Evolutionary conservation across 2,329 filamentous ascomycete species (phyloP).

Genomic region (Cladosporium cucumerinum): DNA sequence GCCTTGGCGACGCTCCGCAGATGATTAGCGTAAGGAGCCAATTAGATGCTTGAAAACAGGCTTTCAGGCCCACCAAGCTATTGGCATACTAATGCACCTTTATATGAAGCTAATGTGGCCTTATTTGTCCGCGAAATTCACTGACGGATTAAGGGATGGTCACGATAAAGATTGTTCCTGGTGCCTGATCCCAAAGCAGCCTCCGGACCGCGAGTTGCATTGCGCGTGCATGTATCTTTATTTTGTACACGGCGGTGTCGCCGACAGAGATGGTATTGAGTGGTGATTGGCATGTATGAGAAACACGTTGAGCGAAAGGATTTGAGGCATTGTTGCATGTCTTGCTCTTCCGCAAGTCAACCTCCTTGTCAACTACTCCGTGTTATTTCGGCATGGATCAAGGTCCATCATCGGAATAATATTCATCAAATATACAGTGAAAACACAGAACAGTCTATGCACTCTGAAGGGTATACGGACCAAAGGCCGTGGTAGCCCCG

Average conservation of each 20-base stretch:
- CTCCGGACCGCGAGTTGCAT: background rate
- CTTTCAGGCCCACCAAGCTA: too few relatives aligned
- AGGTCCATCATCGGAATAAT: background rate
- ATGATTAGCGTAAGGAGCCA: too few relatives aligned
- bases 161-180: background rate
- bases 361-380: background rate
- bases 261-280: background rate
- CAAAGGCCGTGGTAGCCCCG: too few relatives aligned
- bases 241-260: background rate
- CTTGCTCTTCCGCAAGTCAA: background rate
- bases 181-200: constrained; percentile 11
- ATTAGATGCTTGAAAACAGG: too few relatives aligned
- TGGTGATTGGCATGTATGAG: background rate
- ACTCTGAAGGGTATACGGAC: background rate
- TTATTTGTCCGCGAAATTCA: too few relatives aligned
- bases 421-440: background rate
- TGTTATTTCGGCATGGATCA: background rate
- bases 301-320: background rate
- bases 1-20: too few relatives aligned
- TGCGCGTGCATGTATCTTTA: background rate
- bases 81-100: too few relatives aligned
- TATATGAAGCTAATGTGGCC: too few relatives aligned
- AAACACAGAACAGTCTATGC: background rate
- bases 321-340: background rate
- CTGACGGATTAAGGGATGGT: too few relatives aligned